phyloP scores from a whole-genome alignment of 148 eudicot species.

The Heliosperma pusillum region DNA sequence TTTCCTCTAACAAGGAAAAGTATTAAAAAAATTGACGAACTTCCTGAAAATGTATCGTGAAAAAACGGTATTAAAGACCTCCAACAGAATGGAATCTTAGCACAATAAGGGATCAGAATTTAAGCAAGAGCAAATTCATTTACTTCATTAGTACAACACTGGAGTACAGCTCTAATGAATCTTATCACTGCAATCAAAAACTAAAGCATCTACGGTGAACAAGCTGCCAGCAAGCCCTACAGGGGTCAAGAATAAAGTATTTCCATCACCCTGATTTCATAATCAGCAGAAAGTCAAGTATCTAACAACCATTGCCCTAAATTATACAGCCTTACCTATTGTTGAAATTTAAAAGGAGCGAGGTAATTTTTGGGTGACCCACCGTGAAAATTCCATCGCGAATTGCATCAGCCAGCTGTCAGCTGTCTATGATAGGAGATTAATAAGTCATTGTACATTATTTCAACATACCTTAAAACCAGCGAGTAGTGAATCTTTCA shows the following conservation, averaged over 20 bases:
- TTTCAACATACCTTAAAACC: not conserved
- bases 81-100: slow-evolving; percentile 1
- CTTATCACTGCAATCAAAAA: not conserved
- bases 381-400: not conserved
- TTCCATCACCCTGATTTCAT: not conserved
- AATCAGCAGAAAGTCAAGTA: not conserved
- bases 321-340: not conserved
- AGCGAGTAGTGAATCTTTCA: not conserved
- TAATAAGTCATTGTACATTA: not conserved
- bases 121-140: not conserved
- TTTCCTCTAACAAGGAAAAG: not conserved
- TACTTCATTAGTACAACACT: slow-evolving; percentile 6
- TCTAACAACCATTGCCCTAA: not conserved
- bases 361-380: not conserved
- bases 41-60: slow-evolving; percentile 2
- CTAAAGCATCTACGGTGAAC: not conserved
- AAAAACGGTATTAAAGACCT: not conserved
- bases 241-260: not conserved
- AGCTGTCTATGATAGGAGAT: not conserved
- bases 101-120: slow-evolving; percentile 7
- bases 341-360: not conserved
- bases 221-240: not conserved
- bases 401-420: not conserved
- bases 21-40: not conserved
- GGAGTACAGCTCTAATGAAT: not conserved